A percentile compares a stretch with the other conserved stretches of the same genome.
These are phyloP conservation scores for Platanus orientalis DNA, from an alignment of 164 flowering plant genomes.

Conservation along the genomic window DNA sequence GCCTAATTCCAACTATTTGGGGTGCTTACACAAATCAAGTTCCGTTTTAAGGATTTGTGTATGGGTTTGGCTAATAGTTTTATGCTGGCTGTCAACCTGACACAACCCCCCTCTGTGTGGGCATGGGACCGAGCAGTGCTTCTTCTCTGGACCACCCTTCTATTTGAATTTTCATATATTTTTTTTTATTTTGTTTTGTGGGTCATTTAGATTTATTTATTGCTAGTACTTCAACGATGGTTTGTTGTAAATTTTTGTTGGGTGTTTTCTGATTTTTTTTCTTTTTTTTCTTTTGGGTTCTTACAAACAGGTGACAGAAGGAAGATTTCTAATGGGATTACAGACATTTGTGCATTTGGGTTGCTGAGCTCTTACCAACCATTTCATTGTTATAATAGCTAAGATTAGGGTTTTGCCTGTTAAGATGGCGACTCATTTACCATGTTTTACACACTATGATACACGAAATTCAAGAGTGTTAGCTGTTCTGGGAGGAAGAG, in stretches of 20 bases:
- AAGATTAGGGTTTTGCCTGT: conserved; percentile 3
- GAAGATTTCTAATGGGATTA: conserved; percentile 1
- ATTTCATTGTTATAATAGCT: background rate
- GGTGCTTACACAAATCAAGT: too few species aligned
- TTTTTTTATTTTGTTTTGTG: too few species aligned
- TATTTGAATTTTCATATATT: too few species aligned
- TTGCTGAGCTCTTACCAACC: background rate
- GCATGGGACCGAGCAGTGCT: too few species aligned
- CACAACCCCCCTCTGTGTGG: too few species aligned
- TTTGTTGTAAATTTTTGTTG: background rate
- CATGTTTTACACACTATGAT: conserved; percentile 41
- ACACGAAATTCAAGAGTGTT: conserved; percentile 39
- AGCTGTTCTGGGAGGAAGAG: conserved; percentile 47
- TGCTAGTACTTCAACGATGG: too few species aligned
- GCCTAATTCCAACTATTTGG: too few species aligned
- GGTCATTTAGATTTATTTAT: too few species aligned
- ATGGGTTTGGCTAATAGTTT: too few species aligned
- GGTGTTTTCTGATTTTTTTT: background rate
- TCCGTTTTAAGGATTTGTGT: too few species aligned
- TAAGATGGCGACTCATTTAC: conserved; percentile 45
- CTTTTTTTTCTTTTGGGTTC: background rate
- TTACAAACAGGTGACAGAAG: background rate
- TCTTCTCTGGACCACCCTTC: too few species aligned
- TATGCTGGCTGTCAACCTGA: too few species aligned
- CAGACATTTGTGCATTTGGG: background rate